Evolutionary conservation across 352 stramenopile genomes (phyloP).

Genomic region (Phytophthora fragariaefolia): DNA sequence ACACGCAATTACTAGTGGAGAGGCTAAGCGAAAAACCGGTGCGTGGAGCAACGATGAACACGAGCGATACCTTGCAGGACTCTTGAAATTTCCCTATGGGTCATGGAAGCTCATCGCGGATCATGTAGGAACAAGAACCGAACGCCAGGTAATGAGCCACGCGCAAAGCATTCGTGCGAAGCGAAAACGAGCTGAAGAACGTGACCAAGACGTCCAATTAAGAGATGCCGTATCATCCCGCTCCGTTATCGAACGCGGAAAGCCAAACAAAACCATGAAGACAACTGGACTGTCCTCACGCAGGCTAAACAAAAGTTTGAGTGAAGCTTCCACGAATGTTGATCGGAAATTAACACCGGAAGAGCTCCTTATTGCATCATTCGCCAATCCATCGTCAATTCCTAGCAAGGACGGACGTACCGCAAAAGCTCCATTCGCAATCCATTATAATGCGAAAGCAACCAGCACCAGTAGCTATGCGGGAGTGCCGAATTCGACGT

Average conservation of each 20-base stretch:
- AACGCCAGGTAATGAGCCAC: conserved; percentile 28
- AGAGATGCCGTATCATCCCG: not conserved
- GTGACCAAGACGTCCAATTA: not conserved
- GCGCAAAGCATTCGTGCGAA: conserved; percentile 29
- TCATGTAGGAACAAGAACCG: conserved; percentile 25
- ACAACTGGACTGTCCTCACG: too few relatives aligned
- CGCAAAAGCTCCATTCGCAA: not conserved
- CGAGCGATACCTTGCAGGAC: conserved; percentile 19
- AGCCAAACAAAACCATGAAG: not conserved
- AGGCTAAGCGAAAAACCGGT: conserved; percentile 1
- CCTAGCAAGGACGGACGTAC: not conserved
- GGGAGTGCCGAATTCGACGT: too few relatives aligned
- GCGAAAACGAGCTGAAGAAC: conserved; percentile 11
- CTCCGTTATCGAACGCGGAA: not conserved
- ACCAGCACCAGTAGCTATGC: too few relatives aligned
- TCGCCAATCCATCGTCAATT: not conserved
- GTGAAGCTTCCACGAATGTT: too few relatives aligned
- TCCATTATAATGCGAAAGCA: not conserved
- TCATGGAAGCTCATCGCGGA: conserved; percentile 28
- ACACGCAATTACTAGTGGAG: not conserved
- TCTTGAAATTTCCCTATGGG: conserved; percentile 17
- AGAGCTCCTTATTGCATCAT: not conserved
- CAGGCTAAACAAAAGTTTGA: too few relatives aligned
- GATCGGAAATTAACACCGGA: not conserved
- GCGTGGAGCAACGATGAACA: conserved; percentile 30